Base-by-base conservation (phyloP, 768 basidiomycete genomes). In the Lactarius sanguifluus region DNA sequence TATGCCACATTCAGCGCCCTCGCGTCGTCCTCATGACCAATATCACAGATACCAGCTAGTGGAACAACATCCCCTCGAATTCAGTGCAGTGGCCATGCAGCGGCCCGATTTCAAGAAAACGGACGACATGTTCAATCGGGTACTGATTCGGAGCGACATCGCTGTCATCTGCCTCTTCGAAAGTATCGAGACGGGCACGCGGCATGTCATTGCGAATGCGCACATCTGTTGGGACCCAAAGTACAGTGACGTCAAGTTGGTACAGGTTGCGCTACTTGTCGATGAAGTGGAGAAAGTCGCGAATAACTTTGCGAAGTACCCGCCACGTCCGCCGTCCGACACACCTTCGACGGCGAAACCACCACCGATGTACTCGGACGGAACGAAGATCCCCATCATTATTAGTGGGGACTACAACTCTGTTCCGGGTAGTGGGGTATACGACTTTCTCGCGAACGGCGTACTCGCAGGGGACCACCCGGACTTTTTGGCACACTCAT, bases 81-180 rank as follows among this genome's bases (percentile, higher is more conserved):
- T 96, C 80, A 92, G 89, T 74, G 85, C 91, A 41, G 83, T 95
- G 69, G 96, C 96, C 23, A 90, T 98, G 85, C 91, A 94, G 72
- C 87, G 94, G 32, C 86, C 89, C 59, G 94, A 96, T 75, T 94
- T 95, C 80, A 94, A 94, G 82, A 94, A 95, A 79, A 96, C 94
- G 20, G 95, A 98, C 73, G 96, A 98, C 80, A 96, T 98, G 95
- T 98, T 98, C 85, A 98, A 98, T 74, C 94, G 97, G 38, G 94
- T 98, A 62, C 85, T 98, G 71, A 90, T 91, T 68, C 92, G 94
- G 75, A 96, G 98, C 77, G 87, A 98, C 73, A 92, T 98, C 69
- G 94, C 94, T 56, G 86, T 94, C 69, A 81, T 96, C 64, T 87
- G 87, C 71, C 83, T 94, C 36, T 82, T 98, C 73, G 97, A 99